Conservation (phyloP, 805 yeast genomes). For the Candida succiphila region DNA sequence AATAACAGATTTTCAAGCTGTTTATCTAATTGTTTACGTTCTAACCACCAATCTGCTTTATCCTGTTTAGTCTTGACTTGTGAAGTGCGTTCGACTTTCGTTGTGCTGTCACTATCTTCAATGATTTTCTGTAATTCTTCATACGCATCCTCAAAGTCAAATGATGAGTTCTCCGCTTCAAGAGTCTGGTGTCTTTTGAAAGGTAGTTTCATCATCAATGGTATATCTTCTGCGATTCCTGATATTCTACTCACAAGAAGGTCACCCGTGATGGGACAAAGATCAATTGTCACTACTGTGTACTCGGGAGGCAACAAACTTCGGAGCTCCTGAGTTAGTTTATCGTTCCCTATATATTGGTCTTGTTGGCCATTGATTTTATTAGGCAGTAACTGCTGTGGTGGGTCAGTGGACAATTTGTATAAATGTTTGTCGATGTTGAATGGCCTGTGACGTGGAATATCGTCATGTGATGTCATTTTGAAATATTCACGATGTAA, state of each 20-base stretch:
- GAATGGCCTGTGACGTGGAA: conserved; percentile 15
- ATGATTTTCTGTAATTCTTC: conserved; percentile 43
- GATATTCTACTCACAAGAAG: conserved; percentile 29
- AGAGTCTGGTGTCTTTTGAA: conserved; percentile 37
- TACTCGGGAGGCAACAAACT: conserved; percentile 35
- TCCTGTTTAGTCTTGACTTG: conserved; percentile 46
- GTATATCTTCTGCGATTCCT: conserved; percentile 22
- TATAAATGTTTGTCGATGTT: conserved; percentile 2
- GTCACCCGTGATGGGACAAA: conserved; percentile 48
- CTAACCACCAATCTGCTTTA: conserved; percentile 70
- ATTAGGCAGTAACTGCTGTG: no score
- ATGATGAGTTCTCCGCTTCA: conserved; percentile 29
- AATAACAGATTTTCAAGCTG: conserved; percentile 42
- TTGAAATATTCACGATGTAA: no score
- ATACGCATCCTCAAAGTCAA: conserved; percentile 36
- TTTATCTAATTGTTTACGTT: conserved; percentile 51
- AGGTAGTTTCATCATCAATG: conserved; percentile 45
- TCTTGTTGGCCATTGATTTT: no score
- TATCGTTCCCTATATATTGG: no score
- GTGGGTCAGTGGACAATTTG: background rate
- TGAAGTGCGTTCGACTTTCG: conserved; percentile 43
- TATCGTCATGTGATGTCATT: conserved; percentile 17
- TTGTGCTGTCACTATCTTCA: conserved; percentile 48
- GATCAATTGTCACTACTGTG: conserved; percentile 52
- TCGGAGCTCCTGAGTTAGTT: conserved; percentile 6